phyloP scores from a whole-genome alignment of 2,329 filamentous ascomycete genomes.

The Cladosporium sp. region DNA sequence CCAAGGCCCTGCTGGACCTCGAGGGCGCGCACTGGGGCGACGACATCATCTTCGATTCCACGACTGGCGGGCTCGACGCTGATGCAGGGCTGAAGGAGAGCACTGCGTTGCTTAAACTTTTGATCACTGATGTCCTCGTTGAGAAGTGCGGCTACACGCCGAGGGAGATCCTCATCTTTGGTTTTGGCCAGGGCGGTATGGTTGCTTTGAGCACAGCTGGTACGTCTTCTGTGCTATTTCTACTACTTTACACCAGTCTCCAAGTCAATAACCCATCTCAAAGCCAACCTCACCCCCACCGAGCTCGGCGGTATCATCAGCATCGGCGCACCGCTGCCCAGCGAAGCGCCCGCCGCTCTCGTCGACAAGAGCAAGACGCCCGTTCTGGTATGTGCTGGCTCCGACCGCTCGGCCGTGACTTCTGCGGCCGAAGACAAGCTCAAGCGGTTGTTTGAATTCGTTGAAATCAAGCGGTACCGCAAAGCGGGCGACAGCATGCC shows the following conservation, averaged over 20 bases:
- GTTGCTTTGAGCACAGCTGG: slow-evolving; percentile 42
- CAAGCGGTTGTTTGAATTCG: slow-evolving; percentile 47
- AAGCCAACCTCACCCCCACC: slow-evolving; percentile 12
- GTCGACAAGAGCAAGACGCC: slow-evolving; percentile 55
- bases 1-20: slow-evolving; percentile 59
- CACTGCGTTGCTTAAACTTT: slow-evolving; percentile 36
- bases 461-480: slow-evolving; percentile 63
- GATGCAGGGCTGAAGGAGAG: slow-evolving; percentile 48
- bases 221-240: slow-evolving; percentile 15
- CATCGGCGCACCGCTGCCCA: slow-evolving; percentile 56
- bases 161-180: slow-evolving; percentile 49
- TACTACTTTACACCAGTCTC: too few species aligned
- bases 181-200: slow-evolving; percentile 55
- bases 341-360: slow-evolving; percentile 36
- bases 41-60: slow-evolving; percentile 51
- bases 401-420: slow-evolving; percentile 47
- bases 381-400: slow-evolving; percentile 55
- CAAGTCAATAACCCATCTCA: too few species aligned
- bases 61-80: slow-evolving; percentile 46
- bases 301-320: slow-evolving; percentile 56
- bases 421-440: slow-evolving; percentile 58
- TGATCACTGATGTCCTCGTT: slow-evolving; percentile 39
- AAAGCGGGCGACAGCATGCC: slow-evolving; percentile 75
- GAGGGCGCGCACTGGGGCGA: slow-evolving; percentile 59
- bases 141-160: slow-evolving; percentile 44